These are phyloP conservation scores for Tribonema minus DNA, from an alignment of 108 stramenopile genomes.

Conservation along the genomic window DNA sequence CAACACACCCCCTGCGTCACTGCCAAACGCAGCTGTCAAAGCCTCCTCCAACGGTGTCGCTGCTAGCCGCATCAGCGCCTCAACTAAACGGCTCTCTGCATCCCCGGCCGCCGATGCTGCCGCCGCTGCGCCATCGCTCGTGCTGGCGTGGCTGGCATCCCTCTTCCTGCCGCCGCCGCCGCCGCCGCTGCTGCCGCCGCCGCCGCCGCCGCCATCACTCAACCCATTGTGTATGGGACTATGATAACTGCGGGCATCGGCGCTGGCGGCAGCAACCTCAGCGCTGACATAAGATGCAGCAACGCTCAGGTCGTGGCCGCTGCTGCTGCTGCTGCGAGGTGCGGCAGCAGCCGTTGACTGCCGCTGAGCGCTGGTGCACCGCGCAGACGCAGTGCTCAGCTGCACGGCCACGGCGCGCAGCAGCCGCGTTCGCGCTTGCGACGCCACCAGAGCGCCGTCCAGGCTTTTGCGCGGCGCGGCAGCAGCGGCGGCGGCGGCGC, in stretches of 20 bases:
- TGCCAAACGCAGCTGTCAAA: neutral
- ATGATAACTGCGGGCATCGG: neutral
- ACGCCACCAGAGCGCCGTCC: neutral
- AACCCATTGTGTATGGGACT: no score
- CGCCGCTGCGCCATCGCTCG: neutral
- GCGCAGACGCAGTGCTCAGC: no score
- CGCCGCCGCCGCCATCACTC: neutral
- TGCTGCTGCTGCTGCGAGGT: no score
- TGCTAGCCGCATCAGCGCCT: neutral
- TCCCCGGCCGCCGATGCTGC: neutral
- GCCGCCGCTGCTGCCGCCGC: neutral
- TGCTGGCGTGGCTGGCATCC: neutral
- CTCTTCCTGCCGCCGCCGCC: neutral
- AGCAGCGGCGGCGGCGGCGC: neutral
- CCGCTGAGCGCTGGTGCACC: no score
- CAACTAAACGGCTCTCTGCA: neutral
- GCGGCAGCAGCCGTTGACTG: no score
- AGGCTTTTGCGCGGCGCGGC: neutral
- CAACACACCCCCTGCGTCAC: neutral
- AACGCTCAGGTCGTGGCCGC: no score
- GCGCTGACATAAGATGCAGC: neutral
- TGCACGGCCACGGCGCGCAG: neutral
- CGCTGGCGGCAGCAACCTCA: neutral
- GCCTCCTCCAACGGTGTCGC: neutral
- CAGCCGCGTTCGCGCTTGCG: neutral